These are phyloP conservation scores for Ramularia endophylla DNA, from an alignment of 2,329 filamentous ascomycete species.

Conservation along the genomic window DNA sequence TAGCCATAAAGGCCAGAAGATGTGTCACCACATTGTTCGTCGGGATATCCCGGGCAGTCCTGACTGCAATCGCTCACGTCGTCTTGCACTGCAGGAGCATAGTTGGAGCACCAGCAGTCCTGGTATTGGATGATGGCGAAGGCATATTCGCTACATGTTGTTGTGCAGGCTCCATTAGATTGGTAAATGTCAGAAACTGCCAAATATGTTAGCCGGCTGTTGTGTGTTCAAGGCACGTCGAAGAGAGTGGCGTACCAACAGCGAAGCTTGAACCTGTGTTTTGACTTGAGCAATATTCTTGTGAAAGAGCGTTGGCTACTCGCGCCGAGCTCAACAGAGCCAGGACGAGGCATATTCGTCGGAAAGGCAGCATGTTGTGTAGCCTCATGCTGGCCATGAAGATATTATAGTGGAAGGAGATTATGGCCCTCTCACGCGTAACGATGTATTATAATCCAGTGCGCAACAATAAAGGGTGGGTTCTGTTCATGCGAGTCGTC, in stretches of 20 bases:
- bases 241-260: slow-evolving; percentile 30
- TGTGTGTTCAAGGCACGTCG: slow-evolving; percentile 4
- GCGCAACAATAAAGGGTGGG: no score
- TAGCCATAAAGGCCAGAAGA: slow-evolving; percentile 57
- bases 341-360: slow-evolving; percentile 14
- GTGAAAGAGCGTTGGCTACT: slow-evolving; percentile 22
- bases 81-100: slow-evolving; percentile 48
- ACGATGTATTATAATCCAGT: no score
- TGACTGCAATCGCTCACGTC: slow-evolving; percentile 46
- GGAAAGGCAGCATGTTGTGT: slow-evolving; percentile 25
- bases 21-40: slow-evolving; percentile 59
- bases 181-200: slow-evolving; percentile 43
- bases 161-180: slow-evolving; percentile 63
- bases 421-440: no score
- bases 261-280: slow-evolving; percentile 35
- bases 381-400: slow-evolving; percentile 12
- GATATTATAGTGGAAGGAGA: no score
- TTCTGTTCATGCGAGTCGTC: no score
- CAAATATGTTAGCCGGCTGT: slow-evolving; percentile 2
- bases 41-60: slow-evolving; percentile 62
- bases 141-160: slow-evolving; percentile 56
- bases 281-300: slow-evolving; percentile 41
- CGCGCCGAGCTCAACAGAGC: slow-evolving; percentile 11
- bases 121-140: slow-evolving; percentile 62
- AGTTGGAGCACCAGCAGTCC: slow-evolving; percentile 70